Evolutionary conservation across 768 basidiomycete genomes (phyloP).

Genomic region (Crepidotus variabilis): DNA sequence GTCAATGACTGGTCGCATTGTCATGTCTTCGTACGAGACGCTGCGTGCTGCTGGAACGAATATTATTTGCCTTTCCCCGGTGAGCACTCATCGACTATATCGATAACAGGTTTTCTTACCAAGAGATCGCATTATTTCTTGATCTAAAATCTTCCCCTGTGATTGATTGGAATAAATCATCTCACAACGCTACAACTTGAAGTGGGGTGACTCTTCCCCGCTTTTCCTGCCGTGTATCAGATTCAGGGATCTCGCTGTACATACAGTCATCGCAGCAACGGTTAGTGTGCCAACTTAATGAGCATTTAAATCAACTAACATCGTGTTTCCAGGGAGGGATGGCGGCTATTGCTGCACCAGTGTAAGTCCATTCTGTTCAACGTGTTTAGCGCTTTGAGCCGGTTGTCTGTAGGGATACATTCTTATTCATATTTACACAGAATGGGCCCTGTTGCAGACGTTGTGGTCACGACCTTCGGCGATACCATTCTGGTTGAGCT

Average conservation of each 20-base stretch:
- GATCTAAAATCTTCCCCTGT: too few species aligned
- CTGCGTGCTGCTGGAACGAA: constrained; percentile 55
- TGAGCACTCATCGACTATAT: constrained; percentile 24
- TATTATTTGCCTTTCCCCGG: constrained; percentile 59
- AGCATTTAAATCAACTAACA: neutral
- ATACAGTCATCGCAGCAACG: constrained; percentile 58
- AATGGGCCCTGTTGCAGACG: constrained; percentile 55
- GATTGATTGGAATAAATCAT: too few species aligned
- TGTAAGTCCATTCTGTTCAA: constrained; percentile 24
- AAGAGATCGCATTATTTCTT: too few species aligned
- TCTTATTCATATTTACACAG: too few species aligned
- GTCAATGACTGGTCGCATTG: constrained; percentile 61
- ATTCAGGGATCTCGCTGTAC: constrained; percentile 58
- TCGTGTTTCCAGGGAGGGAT: constrained; percentile 31
- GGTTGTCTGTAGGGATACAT: too few species aligned
- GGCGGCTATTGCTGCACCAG: constrained; percentile 38
- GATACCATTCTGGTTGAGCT: constrained; percentile 58
- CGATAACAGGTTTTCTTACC: too few species aligned
- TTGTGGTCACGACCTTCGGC: constrained; percentile 44
- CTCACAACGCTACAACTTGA: neutral
- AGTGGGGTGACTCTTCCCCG: constrained; percentile 67
- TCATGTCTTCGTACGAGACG: constrained; percentile 62
- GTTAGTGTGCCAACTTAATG: constrained; percentile 30
- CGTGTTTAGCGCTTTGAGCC: too few species aligned
- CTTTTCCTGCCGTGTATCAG: constrained; percentile 60